Conservation (phyloP, 2,329 filamentous ascomycete species). For the Alternaria sp. region DNA sequence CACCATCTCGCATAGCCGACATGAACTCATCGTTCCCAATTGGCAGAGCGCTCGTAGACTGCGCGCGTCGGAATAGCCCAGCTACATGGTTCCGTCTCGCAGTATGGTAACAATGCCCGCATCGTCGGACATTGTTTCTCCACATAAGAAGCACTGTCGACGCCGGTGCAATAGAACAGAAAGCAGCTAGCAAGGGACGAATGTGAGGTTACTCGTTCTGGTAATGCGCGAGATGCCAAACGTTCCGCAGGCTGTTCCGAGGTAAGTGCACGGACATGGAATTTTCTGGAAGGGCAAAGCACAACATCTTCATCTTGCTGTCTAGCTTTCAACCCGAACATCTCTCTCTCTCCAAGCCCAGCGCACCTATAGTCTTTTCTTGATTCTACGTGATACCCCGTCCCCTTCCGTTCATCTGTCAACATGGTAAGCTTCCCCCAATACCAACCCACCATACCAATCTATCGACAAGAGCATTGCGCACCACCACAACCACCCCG, state of each 20-base stretch:
- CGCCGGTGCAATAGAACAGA: not conserved
- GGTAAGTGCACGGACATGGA: conserved; percentile 22
- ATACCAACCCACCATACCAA: too few species aligned
- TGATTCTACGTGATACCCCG: conserved; percentile 23
- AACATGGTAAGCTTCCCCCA: not conserved
- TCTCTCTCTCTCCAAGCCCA: conserved; percentile 13
- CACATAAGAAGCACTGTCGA: conserved; percentile 33
- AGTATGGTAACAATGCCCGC: conserved; percentile 40
- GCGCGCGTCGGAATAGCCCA: conserved; percentile 26
- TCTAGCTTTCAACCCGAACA: conserved; percentile 6
- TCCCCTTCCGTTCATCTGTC: not conserved
- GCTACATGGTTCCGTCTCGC: conserved; percentile 14
- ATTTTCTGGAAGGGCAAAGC: conserved; percentile 20
- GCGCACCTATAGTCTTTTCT: conserved; percentile 1
- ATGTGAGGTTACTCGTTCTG: conserved; percentile 4
- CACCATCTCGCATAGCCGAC: conserved; percentile 14
- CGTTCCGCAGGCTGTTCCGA: conserved; percentile 18
- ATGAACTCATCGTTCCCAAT: conserved; percentile 37
- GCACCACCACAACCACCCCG: not conserved
- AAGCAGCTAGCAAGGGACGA: not conserved
- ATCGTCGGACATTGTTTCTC: conserved; percentile 41
- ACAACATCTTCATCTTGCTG: conserved; percentile 12
- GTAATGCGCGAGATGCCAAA: conserved; percentile 13
- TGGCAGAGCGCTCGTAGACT: conserved; percentile 26
- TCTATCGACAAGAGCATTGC: not conserved